Conservation (phyloP, 1,139 yeast species). For the Taphrina sp. region DNA sequence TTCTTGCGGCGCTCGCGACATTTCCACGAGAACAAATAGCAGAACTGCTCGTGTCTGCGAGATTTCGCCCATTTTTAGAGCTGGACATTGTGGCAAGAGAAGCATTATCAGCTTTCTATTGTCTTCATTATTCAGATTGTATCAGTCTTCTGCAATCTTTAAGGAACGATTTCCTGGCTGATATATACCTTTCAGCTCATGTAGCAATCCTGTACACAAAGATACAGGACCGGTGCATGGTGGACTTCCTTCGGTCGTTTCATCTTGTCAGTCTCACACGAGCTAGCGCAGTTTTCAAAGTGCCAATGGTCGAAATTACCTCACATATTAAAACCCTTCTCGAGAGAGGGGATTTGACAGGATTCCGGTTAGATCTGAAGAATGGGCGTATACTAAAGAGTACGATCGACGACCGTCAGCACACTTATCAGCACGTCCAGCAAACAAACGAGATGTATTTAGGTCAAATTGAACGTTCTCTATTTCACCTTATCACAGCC, state of each 20-base stretch:
- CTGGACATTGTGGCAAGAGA: constrained; percentile 35
- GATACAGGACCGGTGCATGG: constrained; percentile 37
- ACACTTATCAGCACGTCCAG: not conserved
- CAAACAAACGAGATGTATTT: constrained; percentile 9
- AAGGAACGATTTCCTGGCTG: constrained; percentile 36
- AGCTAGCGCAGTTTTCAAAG: constrained; percentile 36
- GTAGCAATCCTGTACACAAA: constrained; percentile 32
- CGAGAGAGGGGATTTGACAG: constrained; percentile 27
- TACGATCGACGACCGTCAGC: not conserved
- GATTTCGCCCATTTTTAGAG: constrained; percentile 36
- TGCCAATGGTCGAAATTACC: too few relatives aligned
- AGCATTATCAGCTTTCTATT: constrained; percentile 35
- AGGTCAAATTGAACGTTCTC: constrained; percentile 6
- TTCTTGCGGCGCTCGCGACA: constrained; percentile 36
- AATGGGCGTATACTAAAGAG: constrained; percentile 1
- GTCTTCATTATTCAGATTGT: constrained; percentile 34
- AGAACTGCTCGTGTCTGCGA: constrained; percentile 17
- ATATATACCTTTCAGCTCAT: constrained; percentile 37
- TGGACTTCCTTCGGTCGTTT: constrained; percentile 37
- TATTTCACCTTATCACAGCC: constrained; percentile 9
- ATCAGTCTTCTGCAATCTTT: constrained; percentile 33
- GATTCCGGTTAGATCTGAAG: constrained; percentile 15
- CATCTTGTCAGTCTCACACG: constrained; percentile 36
- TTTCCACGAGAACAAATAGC: constrained; percentile 33
- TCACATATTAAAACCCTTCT: constrained; percentile 36